A percentile compares a stretch with the other conserved stretches of the same genome.
These are phyloP conservation scores for Blastobotrys parvus DNA, from an alignment of 805 yeast genomes.

Conservation along the genomic window DNA sequence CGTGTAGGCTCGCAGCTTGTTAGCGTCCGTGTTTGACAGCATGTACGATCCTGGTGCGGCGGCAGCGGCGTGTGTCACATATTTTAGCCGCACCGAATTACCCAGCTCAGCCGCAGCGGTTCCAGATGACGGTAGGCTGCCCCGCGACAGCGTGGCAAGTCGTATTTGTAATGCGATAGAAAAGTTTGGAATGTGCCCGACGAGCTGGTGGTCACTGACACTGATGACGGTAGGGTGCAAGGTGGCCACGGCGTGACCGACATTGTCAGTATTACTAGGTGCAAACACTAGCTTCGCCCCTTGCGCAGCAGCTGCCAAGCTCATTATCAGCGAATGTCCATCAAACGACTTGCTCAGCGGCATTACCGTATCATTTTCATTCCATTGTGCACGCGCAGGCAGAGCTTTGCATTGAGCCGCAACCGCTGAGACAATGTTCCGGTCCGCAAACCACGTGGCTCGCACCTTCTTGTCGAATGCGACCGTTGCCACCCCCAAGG, in stretches of 20 bases:
- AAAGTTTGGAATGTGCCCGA: no score
- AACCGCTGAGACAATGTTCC: constrained; percentile 27
- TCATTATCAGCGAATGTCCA: constrained; percentile 21
- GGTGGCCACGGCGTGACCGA: constrained; percentile 16
- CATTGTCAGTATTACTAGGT: constrained; percentile 7
- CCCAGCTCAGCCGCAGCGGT: constrained; percentile 18
- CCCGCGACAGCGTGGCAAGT: constrained; percentile 18
- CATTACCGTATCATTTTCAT: constrained; percentile 23
- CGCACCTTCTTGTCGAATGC: constrained; percentile 3
- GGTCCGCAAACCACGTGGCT: constrained; percentile 12
- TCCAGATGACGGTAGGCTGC: constrained; percentile 19
- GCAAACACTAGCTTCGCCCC: constrained; percentile 16
- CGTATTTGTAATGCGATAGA: constrained; percentile 9
- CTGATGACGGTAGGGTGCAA: constrained; percentile 24
- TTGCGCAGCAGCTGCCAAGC: constrained; percentile 27
- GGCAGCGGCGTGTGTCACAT: constrained; percentile 19
- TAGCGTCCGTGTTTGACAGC: constrained; percentile 14
- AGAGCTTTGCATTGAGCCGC: constrained; percentile 30
- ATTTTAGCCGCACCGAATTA: constrained; percentile 23
- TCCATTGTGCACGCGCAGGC: constrained; percentile 26
- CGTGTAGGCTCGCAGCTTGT: constrained; percentile 24
- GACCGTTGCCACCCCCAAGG: constrained; percentile 8
- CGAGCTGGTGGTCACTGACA: constrained; percentile 24
- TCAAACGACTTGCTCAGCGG: constrained; percentile 23
- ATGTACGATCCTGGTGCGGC: constrained; percentile 8